phyloP scores from a whole-genome alignment of 108 stramenopile genomes.

The Skeletonema menzelii region DNA sequence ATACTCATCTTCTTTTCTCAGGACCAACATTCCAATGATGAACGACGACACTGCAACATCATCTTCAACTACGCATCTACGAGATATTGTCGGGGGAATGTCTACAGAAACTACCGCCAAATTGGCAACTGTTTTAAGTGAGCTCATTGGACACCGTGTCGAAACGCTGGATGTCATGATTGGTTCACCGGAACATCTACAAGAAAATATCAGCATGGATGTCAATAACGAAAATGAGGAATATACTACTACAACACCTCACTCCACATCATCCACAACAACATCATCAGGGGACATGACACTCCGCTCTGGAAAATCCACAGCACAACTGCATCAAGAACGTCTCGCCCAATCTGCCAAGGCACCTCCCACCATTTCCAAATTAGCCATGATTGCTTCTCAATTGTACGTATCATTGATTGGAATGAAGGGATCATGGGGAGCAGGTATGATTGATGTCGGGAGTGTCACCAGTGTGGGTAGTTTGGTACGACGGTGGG shows the following conservation, averaged over 20 bases:
- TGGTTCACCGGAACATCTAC: background rate
- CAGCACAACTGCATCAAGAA: background rate
- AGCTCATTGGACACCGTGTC: conserved; percentile 54
- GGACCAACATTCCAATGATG: conserved; percentile 24
- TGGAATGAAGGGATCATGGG: conserved; percentile 63
- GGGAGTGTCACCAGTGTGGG: conserved; percentile 56
- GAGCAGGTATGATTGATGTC: conserved; percentile 67
- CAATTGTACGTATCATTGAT: conserved; percentile 60
- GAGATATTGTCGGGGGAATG: conserved; percentile 36
- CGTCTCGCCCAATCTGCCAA: background rate
- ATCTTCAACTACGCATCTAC: conserved; percentile 9
- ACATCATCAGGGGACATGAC: background rate
- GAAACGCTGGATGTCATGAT: conserved; percentile 5
- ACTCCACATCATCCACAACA: no score
- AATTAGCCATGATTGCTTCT: conserved; percentile 46
- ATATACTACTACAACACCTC: background rate
- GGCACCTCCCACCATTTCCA: conserved; percentile 53
- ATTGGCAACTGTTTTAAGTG: conserved; percentile 27
- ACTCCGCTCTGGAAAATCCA: background rate
- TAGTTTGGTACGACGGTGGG: conserved; percentile 67
- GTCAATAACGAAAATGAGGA: background rate
- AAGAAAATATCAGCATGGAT: background rate
- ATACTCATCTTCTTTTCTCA: conserved; percentile 22
- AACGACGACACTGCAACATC: background rate
- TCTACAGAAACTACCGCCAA: conserved; percentile 24